Conservation (phyloP, 306 rosid genomes). For the Fragaria ananassa region DNA sequence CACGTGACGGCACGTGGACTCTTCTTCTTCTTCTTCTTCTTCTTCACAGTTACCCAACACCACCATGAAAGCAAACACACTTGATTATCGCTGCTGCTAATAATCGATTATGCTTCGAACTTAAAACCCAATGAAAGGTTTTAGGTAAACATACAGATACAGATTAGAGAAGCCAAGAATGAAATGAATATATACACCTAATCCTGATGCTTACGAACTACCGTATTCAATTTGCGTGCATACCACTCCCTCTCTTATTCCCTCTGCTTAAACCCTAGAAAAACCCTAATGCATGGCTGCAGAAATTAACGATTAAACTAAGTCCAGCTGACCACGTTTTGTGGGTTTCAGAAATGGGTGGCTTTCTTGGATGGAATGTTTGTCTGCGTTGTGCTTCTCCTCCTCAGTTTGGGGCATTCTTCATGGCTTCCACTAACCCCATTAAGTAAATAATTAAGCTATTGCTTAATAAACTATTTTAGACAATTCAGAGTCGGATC, state of each 20-base stretch:
- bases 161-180: background rate
- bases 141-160: background rate
- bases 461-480: background rate
- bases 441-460: background rate
- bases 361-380: constrained; percentile 9
- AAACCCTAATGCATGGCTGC: constrained; percentile 3
- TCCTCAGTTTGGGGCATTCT: background rate
- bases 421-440: constrained; percentile 6
- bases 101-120: background rate
- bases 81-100: background rate
- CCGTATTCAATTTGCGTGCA: background rate
- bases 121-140: background rate
- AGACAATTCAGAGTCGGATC: background rate
- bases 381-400: constrained; percentile 3
- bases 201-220: background rate
- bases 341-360: constrained; percentile 5
- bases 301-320: background rate
- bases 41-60: constrained; percentile 22
- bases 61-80: background rate
- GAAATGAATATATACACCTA: background rate
- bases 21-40: constrained; percentile 11
- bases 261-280: background rate
- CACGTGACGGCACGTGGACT: constrained; percentile 43
- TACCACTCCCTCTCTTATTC: background rate
- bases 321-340: background rate